Base-by-base conservation (phyloP, 2,329 filamentous ascomycete genomes). In the Trichoderma hamatum region DNA sequence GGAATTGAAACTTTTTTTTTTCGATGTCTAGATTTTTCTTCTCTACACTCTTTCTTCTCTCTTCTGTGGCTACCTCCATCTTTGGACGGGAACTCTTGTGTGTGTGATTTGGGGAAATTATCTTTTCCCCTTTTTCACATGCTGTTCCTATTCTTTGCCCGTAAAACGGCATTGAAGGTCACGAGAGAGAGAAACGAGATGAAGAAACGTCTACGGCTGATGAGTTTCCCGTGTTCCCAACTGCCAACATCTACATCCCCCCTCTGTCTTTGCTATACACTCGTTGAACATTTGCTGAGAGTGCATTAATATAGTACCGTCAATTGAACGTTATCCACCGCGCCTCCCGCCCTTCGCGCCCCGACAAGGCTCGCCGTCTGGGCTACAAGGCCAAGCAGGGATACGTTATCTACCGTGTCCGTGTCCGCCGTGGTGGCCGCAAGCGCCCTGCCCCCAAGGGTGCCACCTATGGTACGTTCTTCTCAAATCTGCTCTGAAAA, bases 361-460 rank as follows among this genome's bases (percentile, higher is more conserved):
- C 96, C 82, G 96, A 99, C 89, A 99, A 99, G 93, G 96, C 96
- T 82, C 96, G 96, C 86, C 96, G 96, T 85, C 93, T 99, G 79
- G 96, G 96, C 80, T 99, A 99, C 93, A 99, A 99, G 93, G 96
- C 96, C 89, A 99, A 99, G 93, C 96, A 99, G 89, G 96, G 96
- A 85, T 99, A 98, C 89, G 96, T 99, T 83, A 94, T 99, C 92
- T 99, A 99, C 92, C 96, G 96, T 84, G 90, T 96, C 82, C 96
- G 96, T 83, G 96, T 99, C 79, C 92, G 96, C 84, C 94, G 96
- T 84, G 96, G 96, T 91, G 96, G 96, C 81, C 94, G 96, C 89
- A 99, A 99, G 94, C 89, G 89, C 84, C 96, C 95, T 79, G 93
- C 89, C 73, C 89, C 92, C 81, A 97, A 97, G 94, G 96, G 96